These are phyloP conservation scores for Wickerhamomyces alni DNA, from an alignment of 805 yeast genomes.

Conservation along the genomic window DNA sequence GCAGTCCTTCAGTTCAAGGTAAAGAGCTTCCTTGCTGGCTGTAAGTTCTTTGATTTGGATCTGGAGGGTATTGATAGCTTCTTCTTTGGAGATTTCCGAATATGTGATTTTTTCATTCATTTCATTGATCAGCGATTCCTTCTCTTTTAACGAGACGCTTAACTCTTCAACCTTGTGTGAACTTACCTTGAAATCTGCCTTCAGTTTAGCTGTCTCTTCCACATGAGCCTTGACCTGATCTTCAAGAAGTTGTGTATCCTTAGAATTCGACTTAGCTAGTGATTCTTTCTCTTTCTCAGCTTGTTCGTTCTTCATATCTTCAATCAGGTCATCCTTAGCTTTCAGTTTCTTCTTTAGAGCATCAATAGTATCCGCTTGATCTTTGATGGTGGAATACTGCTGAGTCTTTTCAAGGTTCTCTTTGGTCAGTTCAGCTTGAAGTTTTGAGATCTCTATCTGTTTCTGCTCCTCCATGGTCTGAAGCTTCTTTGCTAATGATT, in stretches of 20 bases:
- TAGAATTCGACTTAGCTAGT: neutral
- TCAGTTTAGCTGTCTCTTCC: conserved; percentile 1
- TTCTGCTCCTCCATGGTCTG: neutral
- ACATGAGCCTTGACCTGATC: neutral
- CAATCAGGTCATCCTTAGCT: conserved; percentile 2
- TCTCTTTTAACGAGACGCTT: neutral
- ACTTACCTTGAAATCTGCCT: conserved; percentile 1
- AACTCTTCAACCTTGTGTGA: too few relatives aligned
- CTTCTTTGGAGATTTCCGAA: neutral
- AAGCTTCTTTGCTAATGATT: conserved; percentile 1
- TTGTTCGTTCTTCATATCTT: conserved; percentile 6
- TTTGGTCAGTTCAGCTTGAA: neutral
- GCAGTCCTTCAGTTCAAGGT: conserved; percentile 12
- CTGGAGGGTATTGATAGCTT: neutral
- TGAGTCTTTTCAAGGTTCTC: neutral
- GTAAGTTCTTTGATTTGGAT: conserved; percentile 3
- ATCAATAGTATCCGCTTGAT: neutral
- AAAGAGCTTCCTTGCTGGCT: conserved; percentile 3
- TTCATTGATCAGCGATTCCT: conserved; percentile 2
- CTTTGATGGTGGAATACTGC: neutral
- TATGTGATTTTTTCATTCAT: neutral
- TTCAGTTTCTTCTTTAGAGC: neutral
- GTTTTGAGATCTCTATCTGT: neutral
- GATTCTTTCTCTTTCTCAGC: neutral
- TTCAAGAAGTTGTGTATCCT: neutral